These are phyloP conservation scores for Pneumocystis jirovecii DNA, from an alignment of 1,139 yeast species.

Conservation along the genomic window DNA sequence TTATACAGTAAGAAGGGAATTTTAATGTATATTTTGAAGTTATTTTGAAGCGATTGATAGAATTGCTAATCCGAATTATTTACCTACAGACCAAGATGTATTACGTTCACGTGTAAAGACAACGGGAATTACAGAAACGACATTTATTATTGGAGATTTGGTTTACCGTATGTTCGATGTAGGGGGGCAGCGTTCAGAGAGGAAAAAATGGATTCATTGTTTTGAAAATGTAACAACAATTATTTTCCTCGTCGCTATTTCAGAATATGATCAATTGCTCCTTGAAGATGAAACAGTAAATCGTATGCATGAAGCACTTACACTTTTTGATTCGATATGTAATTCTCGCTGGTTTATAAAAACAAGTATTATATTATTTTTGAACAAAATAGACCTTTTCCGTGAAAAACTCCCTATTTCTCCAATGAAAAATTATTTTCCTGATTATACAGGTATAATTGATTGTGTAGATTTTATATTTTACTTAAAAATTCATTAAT, in stretches of 20 bases:
- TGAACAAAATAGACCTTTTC: conserved; percentile 75
- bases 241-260: conserved; percentile 72
- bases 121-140: conserved; percentile 83
- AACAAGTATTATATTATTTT: conserved; percentile 76
- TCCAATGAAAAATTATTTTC: conserved; percentile 53
- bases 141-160: conserved; percentile 50
- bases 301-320: conserved; percentile 80
- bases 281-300: conserved; percentile 83
- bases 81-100: conserved; percentile 69
- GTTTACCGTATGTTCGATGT: conserved; percentile 57
- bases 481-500: neutral
- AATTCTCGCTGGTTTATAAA: conserved; percentile 72
- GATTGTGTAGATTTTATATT: conserved; percentile 15
- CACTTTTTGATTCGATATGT: conserved; percentile 66
- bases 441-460: conserved; percentile 35
- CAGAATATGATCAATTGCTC: conserved; percentile 81
- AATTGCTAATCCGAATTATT: conserved; percentile 42
- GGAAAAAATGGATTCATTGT: conserved; percentile 92
- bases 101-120: conserved; percentile 84
- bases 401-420: conserved; percentile 50
- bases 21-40: neutral
- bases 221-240: conserved; percentile 85
- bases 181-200: conserved; percentile 90
- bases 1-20: conserved; percentile 1
- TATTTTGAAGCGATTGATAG: conserved; percentile 16